Base-by-base conservation (phyloP, 345 rosid species). In the Brassica cretica region DNA sequence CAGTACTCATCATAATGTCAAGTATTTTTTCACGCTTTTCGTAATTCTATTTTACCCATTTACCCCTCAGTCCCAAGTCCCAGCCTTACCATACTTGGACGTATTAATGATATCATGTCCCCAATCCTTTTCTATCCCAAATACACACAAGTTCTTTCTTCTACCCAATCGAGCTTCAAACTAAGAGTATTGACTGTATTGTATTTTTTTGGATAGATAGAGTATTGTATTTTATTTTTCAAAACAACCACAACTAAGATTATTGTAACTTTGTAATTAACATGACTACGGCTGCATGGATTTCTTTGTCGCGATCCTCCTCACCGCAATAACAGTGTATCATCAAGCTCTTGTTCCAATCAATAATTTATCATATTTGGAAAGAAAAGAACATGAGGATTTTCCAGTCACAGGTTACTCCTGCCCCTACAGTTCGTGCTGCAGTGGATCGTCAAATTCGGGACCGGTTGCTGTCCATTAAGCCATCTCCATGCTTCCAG, bases 1-100 rank as follows among this genome's bases (percentile, higher is more conserved):
- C 81, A 78, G 74, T 72, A 80, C 82, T 88, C 81, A 66, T 58
- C 73, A 86, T 90, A 71, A 83, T 90, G 75, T 85, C 90, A 71
- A 56, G 19, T 37, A 64, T 41, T 66, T 12, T 63, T 37, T 25
- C 62, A 74, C 78, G 66, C 75, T 69, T 74, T 74, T 63, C 46
- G 14, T 5, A 25, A 6, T 39, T 51, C 16, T 35, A 2, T 16
- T 58, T 29, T 19, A 72, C 76, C 73, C 30, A 0, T 16, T 37
- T 74, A 68, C 66, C 21, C 71, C 75, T 63, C 58, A 11, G 2
- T 2, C 3, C 24, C 63, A 18, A 11, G 2, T 2, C 3, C 24
- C 63, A 18, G 21, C 60, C 19, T 37, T 70, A 24, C 30, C 51
- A 46, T 16, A 41, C 33, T 19, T 27, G 32, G 15, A 63, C 79